Conservation (phyloP, 73 alveolate species). For the Blepharisma stoltei region DNA sequence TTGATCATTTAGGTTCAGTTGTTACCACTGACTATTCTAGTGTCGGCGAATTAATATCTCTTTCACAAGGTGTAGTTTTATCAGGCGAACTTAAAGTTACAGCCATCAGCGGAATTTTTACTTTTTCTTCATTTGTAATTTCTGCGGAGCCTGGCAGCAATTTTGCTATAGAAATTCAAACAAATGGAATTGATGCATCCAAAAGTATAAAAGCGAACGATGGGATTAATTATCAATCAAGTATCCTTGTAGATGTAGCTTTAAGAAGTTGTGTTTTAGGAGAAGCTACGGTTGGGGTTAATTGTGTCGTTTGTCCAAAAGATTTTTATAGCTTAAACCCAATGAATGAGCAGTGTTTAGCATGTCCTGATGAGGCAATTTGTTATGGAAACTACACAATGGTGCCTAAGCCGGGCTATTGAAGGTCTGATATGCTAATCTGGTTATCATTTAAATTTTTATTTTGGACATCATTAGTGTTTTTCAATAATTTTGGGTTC, state of each 20-base stretch:
- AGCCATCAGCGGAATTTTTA: not conserved
- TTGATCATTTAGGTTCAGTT: not conserved
- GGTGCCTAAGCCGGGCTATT: not conserved
- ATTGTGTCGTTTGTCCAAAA: not conserved
- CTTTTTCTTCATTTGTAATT: not conserved
- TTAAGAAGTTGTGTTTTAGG: not conserved
- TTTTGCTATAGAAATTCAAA: not conserved
- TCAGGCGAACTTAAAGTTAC: not conserved
- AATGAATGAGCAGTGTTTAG: not conserved
- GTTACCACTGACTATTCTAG: not conserved
- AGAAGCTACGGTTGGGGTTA: not conserved
- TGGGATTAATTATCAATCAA: no score
- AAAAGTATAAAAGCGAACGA: no score
- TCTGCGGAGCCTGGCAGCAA: not conserved
- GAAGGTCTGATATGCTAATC: not conserved
- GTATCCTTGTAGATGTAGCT: not conserved
- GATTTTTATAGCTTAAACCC: not conserved
- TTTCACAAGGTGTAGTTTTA: not conserved
- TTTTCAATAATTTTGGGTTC: not conserved
- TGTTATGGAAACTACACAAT: not conserved
- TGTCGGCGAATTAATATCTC: not conserved
- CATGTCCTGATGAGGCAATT: conserved; percentile 13
- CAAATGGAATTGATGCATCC: not conserved
- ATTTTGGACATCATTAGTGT: not conserved
- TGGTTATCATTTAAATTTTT: not conserved